phyloP scores from a whole-genome alignment of 2,329 filamentous ascomycete genomes.

The Aspergillus pseudoterreus region DNA sequence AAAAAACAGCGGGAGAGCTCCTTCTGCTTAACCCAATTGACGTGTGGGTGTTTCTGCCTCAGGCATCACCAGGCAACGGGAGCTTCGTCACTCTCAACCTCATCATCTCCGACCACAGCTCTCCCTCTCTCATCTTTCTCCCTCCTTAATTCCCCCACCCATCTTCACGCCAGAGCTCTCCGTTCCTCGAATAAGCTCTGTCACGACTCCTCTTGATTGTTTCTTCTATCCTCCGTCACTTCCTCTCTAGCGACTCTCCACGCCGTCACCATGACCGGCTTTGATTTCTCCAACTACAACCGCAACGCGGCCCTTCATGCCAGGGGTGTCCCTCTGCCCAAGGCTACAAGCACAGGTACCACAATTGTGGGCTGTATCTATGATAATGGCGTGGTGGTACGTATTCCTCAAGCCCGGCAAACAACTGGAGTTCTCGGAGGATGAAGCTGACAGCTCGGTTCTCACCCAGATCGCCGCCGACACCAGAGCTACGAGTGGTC shows the following conservation, averaged over 20 bases:
- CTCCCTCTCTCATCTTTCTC: slow-evolving; percentile 35
- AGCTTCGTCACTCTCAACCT: slow-evolving; percentile 41
- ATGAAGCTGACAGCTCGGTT: slow-evolving; percentile 19
- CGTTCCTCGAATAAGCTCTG: neutral
- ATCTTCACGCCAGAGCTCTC: neutral
- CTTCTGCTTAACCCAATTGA: too few species aligned
- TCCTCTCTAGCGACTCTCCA: slow-evolving; percentile 16
- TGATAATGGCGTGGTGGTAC: slow-evolving; percentile 89
- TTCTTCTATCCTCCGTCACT: neutral
- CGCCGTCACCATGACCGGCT: slow-evolving; percentile 74
- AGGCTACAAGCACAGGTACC: slow-evolving; percentile 97
- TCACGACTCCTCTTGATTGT: neutral
- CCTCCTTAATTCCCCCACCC: slow-evolving; percentile 19
- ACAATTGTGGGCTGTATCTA: slow-evolving; percentile 98
- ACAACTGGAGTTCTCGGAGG: neutral
- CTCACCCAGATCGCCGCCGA: slow-evolving; percentile 81
- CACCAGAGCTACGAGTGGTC: slow-evolving; percentile 92
- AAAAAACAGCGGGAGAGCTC: slow-evolving; percentile 17
- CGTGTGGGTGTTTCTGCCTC: slow-evolving; percentile 3
- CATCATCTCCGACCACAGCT: slow-evolving; percentile 16
- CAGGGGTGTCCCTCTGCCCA: slow-evolving; percentile 87
- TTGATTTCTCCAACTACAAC: slow-evolving; percentile 99
- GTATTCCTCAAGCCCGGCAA: slow-evolving; percentile 29
- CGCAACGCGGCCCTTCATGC: slow-evolving; percentile 95
- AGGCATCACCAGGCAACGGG: slow-evolving; percentile 34